Conservation (phyloP, 2,329 filamentous ascomycete genomes). For the Ascochyta pisi region DNA sequence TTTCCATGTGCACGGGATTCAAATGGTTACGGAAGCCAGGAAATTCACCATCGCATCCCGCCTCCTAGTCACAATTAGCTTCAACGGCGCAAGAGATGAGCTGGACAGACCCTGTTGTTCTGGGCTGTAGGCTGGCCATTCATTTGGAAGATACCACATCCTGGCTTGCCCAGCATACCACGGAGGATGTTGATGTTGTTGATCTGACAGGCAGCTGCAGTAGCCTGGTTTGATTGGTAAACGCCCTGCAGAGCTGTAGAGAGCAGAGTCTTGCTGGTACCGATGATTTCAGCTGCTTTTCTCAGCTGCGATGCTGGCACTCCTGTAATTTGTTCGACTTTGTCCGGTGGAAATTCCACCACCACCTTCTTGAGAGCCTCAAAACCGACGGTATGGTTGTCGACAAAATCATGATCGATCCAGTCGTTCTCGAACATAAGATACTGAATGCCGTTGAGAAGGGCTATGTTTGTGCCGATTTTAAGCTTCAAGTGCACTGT, state of each 20-base stretch:
- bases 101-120: slow-evolving; percentile 1
- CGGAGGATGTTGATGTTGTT: slow-evolving; percentile 16
- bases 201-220: slow-evolving; percentile 15
- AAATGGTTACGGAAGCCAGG: slow-evolving; percentile 15
- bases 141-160: slow-evolving; percentile 16
- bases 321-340: slow-evolving; percentile 12
- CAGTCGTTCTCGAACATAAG: slow-evolving; percentile 16
- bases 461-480: slow-evolving; percentile 16
- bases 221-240: slow-evolving; percentile 17
- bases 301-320: slow-evolving; percentile 5
- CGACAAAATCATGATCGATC: slow-evolving; percentile 11
- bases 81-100: too few species aligned
- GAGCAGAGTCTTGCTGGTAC: slow-evolving; percentile 12
- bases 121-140: slow-evolving; percentile 16
- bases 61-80: background rate
- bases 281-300: slow-evolving; percentile 16
- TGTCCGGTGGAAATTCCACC: slow-evolving; percentile 9
- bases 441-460: slow-evolving; percentile 16
- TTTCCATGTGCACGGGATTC: slow-evolving; percentile 14
- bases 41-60: slow-evolving; percentile 16
- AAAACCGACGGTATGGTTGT: slow-evolving; percentile 9
- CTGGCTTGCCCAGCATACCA: slow-evolving; percentile 13
- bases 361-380: slow-evolving; percentile 8
- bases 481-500: slow-evolving; percentile 15
- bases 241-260: slow-evolving; percentile 15